Conservation (phyloP, 495 filamentous ascomycete genomes). For the Aspergillus biplanus region DNA sequence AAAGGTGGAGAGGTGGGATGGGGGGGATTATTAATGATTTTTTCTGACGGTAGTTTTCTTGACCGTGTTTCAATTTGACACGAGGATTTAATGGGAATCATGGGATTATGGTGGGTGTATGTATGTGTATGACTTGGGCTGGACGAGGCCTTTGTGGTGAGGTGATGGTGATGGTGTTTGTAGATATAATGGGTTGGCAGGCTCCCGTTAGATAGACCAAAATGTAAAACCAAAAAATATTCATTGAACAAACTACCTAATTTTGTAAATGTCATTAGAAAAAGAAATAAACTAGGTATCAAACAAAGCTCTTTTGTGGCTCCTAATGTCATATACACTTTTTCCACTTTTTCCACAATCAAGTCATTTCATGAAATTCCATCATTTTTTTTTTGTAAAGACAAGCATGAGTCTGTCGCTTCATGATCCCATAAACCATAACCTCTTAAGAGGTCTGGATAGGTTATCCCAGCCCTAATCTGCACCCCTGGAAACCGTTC, state of each 20-base stretch:
- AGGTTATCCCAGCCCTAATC: too few relatives aligned
- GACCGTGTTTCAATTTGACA: too few relatives aligned
- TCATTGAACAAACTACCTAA: constrained; percentile 7
- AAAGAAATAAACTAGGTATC: constrained; percentile 26
- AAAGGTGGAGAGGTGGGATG: constrained; percentile 56
- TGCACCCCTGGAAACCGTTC: too few relatives aligned
- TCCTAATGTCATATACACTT: constrained; percentile 40
- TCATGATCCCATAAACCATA: too few relatives aligned
- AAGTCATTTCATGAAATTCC: constrained; percentile 28
- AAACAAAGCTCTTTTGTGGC: constrained; percentile 29
- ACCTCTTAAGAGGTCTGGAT: too few relatives aligned
- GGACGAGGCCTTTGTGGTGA: neutral
- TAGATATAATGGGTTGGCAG: constrained; percentile 1
- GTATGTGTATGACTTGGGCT: too few relatives aligned
- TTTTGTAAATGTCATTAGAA: constrained; percentile 19
- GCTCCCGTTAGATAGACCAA: neutral
- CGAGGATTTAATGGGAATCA: too few relatives aligned
- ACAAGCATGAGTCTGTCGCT: too few relatives aligned
- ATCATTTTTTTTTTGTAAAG: constrained; percentile 9
- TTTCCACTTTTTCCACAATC: constrained; percentile 17
- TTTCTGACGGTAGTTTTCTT: neutral
- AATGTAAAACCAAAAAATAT: constrained; percentile 3
- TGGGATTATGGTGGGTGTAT: too few relatives aligned
- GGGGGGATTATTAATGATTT: constrained; percentile 31
- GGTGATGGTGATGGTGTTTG: neutral